Base-by-base conservation (phyloP, 2,329 filamentous ascomycete genomes). In the Dryadomyces quercivorus region DNA sequence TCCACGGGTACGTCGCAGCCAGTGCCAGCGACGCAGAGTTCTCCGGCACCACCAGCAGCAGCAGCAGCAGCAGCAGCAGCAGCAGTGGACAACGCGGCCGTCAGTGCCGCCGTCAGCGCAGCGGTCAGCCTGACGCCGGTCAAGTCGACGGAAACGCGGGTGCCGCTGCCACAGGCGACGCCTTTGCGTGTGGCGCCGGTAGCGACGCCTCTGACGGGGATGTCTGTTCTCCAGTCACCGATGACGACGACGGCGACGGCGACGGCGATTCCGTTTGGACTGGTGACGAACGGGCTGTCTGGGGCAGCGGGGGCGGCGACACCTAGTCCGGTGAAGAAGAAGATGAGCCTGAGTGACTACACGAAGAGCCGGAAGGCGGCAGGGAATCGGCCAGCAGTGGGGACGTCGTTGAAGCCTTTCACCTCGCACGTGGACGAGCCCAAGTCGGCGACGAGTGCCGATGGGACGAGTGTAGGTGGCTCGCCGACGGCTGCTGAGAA, bases 311-410 rank as follows among this genome's bases (percentile, higher is more conserved):
- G 52, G 1, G 65, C 64, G 6, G 71, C 71, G 10, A 72, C 74
- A 21, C 78, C 79, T 2, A 84, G 79, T 58, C 81, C 82, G 2
- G 70, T 81, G 36, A 84, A 83, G 67, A 85, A 85, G 72, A 85
- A 84, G 65, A 68, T 85, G 42, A 84, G 79, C 58, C 65, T 85
- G 2, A 84, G 80, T 61, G 82, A 85, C 62, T 85, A 85, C 61
- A 78, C 73, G 9, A 81, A 79, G 64, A 79, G 76, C 59, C 71
- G 77, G 51, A 82, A 80, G 62, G 74, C 73, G 3, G 73, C 74
- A 2, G 73, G 44, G 61, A 71, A 67, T 31, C 72, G 71, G 57
- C 70, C 72, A 10, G 64, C 64, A 1, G 58, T 65, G 5, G 60
- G 63, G 3, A 63, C 63, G 2, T 62, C 63, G 26, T 57, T 73